These are phyloP conservation scores for Centrapalus pauciflorus DNA, from an alignment of 129 eudicot genomes.

Conservation along the genomic window DNA sequence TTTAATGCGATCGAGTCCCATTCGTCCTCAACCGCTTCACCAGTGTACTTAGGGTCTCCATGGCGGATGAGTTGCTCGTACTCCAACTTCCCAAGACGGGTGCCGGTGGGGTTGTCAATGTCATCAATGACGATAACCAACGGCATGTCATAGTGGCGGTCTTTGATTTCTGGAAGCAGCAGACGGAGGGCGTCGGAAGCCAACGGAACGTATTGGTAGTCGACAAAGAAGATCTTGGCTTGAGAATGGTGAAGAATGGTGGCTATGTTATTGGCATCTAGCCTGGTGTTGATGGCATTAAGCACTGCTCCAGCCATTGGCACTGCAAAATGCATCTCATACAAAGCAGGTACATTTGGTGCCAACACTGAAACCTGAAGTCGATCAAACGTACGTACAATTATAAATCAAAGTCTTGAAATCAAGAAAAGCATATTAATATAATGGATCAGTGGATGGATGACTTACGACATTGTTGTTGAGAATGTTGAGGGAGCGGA, in stretches of 20 bases:
- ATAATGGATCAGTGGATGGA: neutral
- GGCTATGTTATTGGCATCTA: conserved; percentile 47
- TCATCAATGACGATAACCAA: conserved; percentile 51
- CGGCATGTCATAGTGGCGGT: conserved; percentile 16
- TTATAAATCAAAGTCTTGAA: neutral
- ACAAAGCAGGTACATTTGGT: conserved; percentile 60
- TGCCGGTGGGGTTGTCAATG: conserved; percentile 39
- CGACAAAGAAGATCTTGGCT: conserved; percentile 56
- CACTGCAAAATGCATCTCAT: conserved; percentile 63
- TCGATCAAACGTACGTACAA: no score
- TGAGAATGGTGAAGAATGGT: conserved; percentile 52
- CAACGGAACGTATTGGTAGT: conserved; percentile 36
- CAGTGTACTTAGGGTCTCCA: conserved; percentile 31
- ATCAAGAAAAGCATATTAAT: no score
- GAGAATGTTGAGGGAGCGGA: conserved; percentile 37
- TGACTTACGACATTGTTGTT: conserved; percentile 44
- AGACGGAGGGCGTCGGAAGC: conserved; percentile 47
- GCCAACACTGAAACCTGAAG: conserved; percentile 74
- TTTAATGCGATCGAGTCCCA: conserved; percentile 42
- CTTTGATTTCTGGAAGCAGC: conserved; percentile 5
- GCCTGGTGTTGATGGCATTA: conserved; percentile 52
- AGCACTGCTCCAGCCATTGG: conserved; percentile 69
- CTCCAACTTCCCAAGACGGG: conserved; percentile 45
- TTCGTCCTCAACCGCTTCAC: conserved; percentile 31
- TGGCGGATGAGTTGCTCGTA: conserved; percentile 43